Conservation (phyloP, 371 early-diverging fungal genomes). For the Rhizomucor miehei region DNA sequence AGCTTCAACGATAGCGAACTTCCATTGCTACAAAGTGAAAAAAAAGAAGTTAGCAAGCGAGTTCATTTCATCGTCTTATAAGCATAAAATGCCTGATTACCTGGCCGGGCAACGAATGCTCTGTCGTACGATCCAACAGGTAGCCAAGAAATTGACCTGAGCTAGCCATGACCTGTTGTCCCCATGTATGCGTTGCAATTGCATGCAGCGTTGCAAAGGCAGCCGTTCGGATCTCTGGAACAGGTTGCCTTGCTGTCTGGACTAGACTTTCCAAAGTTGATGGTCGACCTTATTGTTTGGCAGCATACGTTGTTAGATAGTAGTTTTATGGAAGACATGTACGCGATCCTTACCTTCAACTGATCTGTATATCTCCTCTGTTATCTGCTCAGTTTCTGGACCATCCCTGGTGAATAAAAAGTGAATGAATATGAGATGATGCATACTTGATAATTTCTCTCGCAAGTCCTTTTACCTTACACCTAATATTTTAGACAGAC, state of each 20-base stretch:
- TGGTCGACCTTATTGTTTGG: slow-evolving; percentile 11
- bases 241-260: slow-evolving; percentile 34
- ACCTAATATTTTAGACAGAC: slow-evolving; percentile 38
- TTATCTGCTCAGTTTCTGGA: slow-evolving; percentile 27
- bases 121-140: slow-evolving; percentile 43
- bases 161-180: slow-evolving; percentile 40
- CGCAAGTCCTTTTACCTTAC: slow-evolving; percentile 39
- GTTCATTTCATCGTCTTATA: not conserved
- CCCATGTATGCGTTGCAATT: slow-evolving; percentile 42
- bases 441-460: no score
- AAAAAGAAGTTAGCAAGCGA: not conserved
- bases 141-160: slow-evolving; percentile 39
- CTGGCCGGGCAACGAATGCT: slow-evolving; percentile 35
- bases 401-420: slow-evolving; percentile 1
- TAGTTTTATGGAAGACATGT: not conserved
- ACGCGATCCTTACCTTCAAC: slow-evolving; percentile 21
- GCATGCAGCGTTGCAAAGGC: slow-evolving; percentile 42
- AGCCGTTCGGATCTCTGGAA: slow-evolving; percentile 34
- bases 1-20: slow-evolving; percentile 40
- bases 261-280: slow-evolving; percentile 21
- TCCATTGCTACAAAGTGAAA: slow-evolving; percentile 32
- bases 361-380: slow-evolving; percentile 19
- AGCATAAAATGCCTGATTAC: slow-evolving; percentile 11
- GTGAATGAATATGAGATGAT: no score
- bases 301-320: no score